Conservation (phyloP, 208 protist species). For the Trypanosoma lewisi region DNA sequence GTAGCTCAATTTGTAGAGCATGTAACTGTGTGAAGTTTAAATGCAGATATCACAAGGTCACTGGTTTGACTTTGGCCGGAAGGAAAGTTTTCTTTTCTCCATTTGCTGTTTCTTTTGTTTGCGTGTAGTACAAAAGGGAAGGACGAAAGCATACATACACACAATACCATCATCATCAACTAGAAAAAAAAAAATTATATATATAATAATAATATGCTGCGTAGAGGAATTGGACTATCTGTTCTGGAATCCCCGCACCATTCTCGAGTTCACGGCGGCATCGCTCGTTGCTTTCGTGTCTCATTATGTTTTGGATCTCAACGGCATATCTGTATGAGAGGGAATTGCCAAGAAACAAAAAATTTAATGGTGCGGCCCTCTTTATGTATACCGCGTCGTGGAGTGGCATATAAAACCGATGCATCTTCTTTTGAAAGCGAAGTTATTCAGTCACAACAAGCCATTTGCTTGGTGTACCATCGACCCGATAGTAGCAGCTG, state of each 20-base stretch:
- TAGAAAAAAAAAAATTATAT: background rate
- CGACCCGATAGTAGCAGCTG: slow-evolving; percentile 64
- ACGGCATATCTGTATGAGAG: background rate
- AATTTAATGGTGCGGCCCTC: background rate
- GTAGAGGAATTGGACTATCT: too few relatives aligned
- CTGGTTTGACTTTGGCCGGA: slow-evolving; percentile 29
- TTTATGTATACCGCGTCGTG: slow-evolving; percentile 4
- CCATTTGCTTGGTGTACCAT: slow-evolving; percentile 84
- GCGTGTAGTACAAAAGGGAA: background rate
- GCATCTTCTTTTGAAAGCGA: slow-evolving; percentile 75
- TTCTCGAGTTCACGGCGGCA: background rate
- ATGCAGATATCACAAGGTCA: slow-evolving; percentile 26
- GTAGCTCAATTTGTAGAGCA: slow-evolving; percentile 34
- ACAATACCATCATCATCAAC: background rate
- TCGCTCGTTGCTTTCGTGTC: background rate
- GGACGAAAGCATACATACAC: background rate
- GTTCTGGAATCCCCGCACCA: background rate
- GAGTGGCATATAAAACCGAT: slow-evolving; percentile 42
- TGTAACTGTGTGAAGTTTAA: slow-evolving; percentile 25
- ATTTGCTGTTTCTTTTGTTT: background rate
- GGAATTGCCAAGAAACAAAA: background rate
- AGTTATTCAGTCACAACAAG: slow-evolving; percentile 87
- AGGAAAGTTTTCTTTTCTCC: slow-evolving; percentile 13
- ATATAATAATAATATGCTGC: background rate
- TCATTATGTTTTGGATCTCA: background rate